A percentile compares a stretch with the other conserved stretches of the same genome.
These are phyloP conservation scores for Toxicodendron radicans DNA, from an alignment of 345 rosid species.

Conservation along the genomic window DNA sequence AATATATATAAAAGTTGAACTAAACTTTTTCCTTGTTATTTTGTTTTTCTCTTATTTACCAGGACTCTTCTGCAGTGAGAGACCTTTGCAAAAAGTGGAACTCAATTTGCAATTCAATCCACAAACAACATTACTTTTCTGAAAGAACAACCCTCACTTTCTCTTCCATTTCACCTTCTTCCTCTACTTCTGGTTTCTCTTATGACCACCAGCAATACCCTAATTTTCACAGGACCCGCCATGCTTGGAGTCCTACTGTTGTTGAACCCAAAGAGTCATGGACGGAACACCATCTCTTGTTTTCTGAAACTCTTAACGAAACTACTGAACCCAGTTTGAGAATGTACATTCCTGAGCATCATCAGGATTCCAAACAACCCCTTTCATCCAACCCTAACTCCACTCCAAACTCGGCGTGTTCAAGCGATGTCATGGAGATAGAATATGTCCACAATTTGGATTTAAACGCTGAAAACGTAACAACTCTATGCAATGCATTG, in stretches of 20 bases:
- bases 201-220: constrained; percentile 45
- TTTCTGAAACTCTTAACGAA: constrained; percentile 26
- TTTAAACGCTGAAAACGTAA: constrained; percentile 49
- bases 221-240: constrained; percentile 35
- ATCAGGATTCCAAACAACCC: constrained; percentile 29
- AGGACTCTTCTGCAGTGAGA: constrained; percentile 52
- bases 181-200: constrained; percentile 51
- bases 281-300: constrained; percentile 37
- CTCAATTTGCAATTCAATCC: constrained; percentile 53
- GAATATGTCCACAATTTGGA: constrained; percentile 53
- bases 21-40: constrained; percentile 3
- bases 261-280: constrained; percentile 43
- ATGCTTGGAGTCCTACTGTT: constrained; percentile 38
- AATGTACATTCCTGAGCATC: constrained; percentile 48
- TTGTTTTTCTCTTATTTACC: constrained; percentile 12
- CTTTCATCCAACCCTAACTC: constrained; percentile 47
- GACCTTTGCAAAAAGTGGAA: constrained; percentile 68
- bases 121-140: constrained; percentile 41
- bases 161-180: constrained; percentile 59
- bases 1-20: neutral
- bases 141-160: constrained; percentile 53
- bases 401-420: constrained; percentile 58
- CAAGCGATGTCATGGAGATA: constrained; percentile 67
- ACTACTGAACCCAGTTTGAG: constrained; percentile 38
- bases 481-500: constrained; percentile 55